Conservation (phyloP, 208 protist species). For the Trypanosoma brucei region DNA sequence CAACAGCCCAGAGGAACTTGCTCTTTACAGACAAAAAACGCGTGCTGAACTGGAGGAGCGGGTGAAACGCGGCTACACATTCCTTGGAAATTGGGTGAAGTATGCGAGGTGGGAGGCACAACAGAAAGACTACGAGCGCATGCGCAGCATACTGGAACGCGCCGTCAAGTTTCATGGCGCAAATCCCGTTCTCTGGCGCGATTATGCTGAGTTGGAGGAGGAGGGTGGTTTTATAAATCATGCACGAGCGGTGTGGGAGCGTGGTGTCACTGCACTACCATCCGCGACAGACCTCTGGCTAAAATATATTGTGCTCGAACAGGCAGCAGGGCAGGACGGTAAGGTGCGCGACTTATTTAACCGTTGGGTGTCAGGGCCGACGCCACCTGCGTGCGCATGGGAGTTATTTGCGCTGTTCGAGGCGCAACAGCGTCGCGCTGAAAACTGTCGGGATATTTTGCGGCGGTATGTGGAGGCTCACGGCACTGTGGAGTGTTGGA, state of each 20-base stretch:
- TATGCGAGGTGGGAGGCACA: slow-evolving; percentile 98
- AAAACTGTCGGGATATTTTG: slow-evolving; percentile 50
- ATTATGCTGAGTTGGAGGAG: slow-evolving; percentile 99
- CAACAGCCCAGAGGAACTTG: slow-evolving; percentile 92
- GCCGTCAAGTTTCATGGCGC: slow-evolving; percentile 88
- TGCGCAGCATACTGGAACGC: slow-evolving; percentile 95
- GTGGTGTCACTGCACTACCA: slow-evolving; percentile 95
- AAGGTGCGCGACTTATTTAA: slow-evolving; percentile 92
- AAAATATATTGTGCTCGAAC: slow-evolving; percentile 95
- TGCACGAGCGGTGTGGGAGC: slow-evolving; percentile 96
- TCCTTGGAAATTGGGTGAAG: slow-evolving; percentile 91
- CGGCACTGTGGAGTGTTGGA: slow-evolving; percentile 73
- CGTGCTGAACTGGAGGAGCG: slow-evolving; percentile 95
- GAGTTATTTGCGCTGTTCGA: slow-evolving; percentile 93
- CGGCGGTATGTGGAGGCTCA: slow-evolving; percentile 62
- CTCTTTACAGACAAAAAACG: slow-evolving; percentile 91
- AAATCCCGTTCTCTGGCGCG: slow-evolving; percentile 90
- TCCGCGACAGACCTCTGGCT: slow-evolving; percentile 95
- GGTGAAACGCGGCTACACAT: slow-evolving; percentile 73
- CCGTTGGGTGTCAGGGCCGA: slow-evolving; percentile 94
- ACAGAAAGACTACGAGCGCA: slow-evolving; percentile 93
- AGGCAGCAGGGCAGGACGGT: slow-evolving; percentile 92
- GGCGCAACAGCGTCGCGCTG: slow-evolving; percentile 34
- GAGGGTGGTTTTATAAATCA: slow-evolving; percentile 94
- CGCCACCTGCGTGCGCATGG: slow-evolving; percentile 85